These are phyloP conservation scores for Allomyces arbusculus DNA, from an alignment of 192 early-diverging fungal species.

Conservation along the genomic window DNA sequence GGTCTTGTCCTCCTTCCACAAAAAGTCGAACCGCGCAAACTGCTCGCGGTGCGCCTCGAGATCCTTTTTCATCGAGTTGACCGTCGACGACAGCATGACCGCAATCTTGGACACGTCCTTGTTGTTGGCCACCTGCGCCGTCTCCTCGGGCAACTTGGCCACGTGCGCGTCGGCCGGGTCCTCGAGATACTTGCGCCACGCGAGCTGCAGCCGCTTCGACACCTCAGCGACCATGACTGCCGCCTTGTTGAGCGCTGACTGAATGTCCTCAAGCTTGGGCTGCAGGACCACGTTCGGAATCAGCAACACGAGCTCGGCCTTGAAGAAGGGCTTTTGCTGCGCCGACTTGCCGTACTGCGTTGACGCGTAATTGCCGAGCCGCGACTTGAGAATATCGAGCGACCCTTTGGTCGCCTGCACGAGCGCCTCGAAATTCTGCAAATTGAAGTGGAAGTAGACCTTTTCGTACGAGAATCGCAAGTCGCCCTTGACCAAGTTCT, in stretches of 20 bases:
- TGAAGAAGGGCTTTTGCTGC: conserved; percentile 92
- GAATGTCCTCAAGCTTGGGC: conserved; percentile 60
- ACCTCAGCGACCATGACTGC: conserved; percentile 93
- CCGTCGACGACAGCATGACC: conserved; percentile 78
- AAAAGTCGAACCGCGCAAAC: conserved; percentile 80
- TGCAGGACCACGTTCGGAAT: conserved; percentile 81
- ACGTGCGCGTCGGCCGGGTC: conserved; percentile 78
- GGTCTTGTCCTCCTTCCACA: conserved; percentile 62
- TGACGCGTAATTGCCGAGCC: conserved; percentile 69
- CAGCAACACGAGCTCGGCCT: conserved; percentile 90
- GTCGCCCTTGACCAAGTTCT: conserved; percentile 63
- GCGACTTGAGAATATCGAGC: conserved; percentile 81
- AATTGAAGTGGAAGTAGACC: conserved; percentile 87
- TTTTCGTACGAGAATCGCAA: conserved; percentile 96
- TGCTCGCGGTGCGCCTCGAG: conserved; percentile 79
- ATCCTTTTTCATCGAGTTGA: conserved; percentile 80
- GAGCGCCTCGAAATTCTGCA: conserved; percentile 78
- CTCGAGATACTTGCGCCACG: conserved; percentile 66
- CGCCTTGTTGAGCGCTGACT: conserved; percentile 58
- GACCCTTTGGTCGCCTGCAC: conserved; percentile 84
- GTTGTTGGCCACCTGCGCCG: conserved; percentile 83
- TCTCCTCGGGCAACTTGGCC: conserved; percentile 79
- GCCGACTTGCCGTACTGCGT: conserved; percentile 75
- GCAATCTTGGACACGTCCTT: conserved; percentile 93
- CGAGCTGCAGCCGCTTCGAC: conserved; percentile 55